These are phyloP conservation scores for Heracleum sosnowskyi DNA, from an alignment of 129 eudicot species.

Conservation along the genomic window DNA sequence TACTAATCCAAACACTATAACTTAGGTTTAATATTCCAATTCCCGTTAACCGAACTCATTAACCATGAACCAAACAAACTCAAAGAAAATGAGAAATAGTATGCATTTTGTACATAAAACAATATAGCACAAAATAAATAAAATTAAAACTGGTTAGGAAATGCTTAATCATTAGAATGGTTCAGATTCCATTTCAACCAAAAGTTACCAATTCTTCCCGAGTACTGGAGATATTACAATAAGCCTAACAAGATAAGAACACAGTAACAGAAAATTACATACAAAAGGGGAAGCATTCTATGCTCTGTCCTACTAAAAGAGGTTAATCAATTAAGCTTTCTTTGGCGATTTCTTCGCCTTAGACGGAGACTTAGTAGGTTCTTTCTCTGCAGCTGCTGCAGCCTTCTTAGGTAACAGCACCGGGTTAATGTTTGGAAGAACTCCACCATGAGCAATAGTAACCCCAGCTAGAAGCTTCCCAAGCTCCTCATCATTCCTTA, in stretches of 20 bases:
- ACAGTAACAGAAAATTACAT: neutral
- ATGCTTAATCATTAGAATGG: neutral
- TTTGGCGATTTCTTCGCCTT: neutral
- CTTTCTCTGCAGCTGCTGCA: conserved; percentile 25
- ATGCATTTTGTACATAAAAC: neutral
- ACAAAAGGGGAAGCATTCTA: neutral
- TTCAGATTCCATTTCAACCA: neutral
- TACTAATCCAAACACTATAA: too few species aligned
- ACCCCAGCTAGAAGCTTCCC: conserved; percentile 48
- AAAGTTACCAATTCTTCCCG: neutral
- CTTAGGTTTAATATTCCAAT: too few species aligned
- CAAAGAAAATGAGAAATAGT: neutral
- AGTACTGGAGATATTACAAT: neutral
- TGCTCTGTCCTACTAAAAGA: neutral
- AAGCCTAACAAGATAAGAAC: neutral
- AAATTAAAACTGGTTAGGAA: neutral
- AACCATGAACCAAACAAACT: too few species aligned
- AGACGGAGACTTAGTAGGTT: neutral
- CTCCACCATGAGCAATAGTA: conserved; percentile 70
- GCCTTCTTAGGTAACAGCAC: conserved; percentile 57
- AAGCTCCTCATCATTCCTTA: conserved; percentile 64
- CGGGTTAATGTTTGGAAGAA: conserved; percentile 60
- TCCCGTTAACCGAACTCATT: too few species aligned
- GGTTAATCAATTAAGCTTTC: neutral
- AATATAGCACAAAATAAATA: too few species aligned